Conservation (phyloP, 352 stramenopile genomes). For the Peronospora belbahrii region DNA sequence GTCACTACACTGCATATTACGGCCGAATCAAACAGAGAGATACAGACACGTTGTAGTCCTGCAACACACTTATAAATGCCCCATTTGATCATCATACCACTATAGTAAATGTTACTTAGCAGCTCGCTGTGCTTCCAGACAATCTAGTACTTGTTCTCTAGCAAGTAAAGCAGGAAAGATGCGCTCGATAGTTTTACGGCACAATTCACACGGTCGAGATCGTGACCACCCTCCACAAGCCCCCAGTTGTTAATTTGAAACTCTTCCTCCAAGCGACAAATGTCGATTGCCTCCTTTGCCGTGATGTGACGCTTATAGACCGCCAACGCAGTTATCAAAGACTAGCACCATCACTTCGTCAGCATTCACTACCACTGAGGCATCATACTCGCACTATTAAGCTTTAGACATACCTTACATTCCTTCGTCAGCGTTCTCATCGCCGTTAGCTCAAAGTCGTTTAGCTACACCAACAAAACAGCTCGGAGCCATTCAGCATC, state of each 20-base stretch:
- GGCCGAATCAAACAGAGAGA: background rate
- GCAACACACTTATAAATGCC: too few relatives aligned
- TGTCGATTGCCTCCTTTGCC: constrained; percentile 77
- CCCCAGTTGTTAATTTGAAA: constrained; percentile 87
- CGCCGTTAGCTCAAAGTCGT: constrained; percentile 67
- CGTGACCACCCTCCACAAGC: constrained; percentile 82
- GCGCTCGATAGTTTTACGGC: constrained; percentile 75
- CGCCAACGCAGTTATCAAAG: constrained; percentile 71
- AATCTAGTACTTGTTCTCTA: constrained; percentile 58
- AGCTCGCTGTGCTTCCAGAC: background rate
- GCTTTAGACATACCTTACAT: constrained; percentile 54
- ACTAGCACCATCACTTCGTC: constrained; percentile 24
- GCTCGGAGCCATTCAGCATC: background rate
- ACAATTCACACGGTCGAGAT: constrained; percentile 85
- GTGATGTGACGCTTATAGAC: constrained; percentile 83
- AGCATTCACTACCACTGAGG: background rate
- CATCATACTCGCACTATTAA: background rate
- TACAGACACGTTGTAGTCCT: background rate
- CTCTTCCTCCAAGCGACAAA: constrained; percentile 79
- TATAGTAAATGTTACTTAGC: constrained; percentile 1
- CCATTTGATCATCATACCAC: too few relatives aligned
- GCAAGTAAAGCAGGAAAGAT: constrained; percentile 77
- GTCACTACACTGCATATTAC: constrained; percentile 3
- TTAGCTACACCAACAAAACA: constrained; percentile 29
- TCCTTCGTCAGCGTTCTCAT: constrained; percentile 75